Evolutionary conservation across 345 rosid genomes (phyloP).

Genomic region (Rhizophora apiculata): DNA sequence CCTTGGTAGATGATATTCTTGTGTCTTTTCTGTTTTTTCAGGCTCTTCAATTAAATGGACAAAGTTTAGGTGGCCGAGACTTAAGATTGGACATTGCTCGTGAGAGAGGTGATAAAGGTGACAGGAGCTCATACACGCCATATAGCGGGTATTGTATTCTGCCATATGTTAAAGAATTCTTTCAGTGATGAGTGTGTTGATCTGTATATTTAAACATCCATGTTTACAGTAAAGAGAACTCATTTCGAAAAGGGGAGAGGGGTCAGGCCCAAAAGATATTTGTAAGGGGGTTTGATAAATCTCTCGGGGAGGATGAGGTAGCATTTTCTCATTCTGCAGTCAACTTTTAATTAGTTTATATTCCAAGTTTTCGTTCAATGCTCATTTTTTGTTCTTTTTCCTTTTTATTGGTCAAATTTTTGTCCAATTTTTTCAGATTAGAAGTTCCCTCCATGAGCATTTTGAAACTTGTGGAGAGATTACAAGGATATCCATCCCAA

Average conservation of each 20-base stretch:
- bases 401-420: background rate
- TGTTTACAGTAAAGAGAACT: slow-evolving; percentile 44
- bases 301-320: slow-evolving; percentile 55
- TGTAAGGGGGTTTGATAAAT: slow-evolving; percentile 60
- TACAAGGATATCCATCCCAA: slow-evolving; percentile 53
- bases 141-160: slow-evolving; percentile 46
- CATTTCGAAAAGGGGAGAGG: slow-evolving; percentile 49
- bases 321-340: background rate
- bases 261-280: slow-evolving; percentile 39
- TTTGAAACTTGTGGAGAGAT: slow-evolving; percentile 75
- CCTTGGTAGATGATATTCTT: background rate
- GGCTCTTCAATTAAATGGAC: slow-evolving; percentile 65
- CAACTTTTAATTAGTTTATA: background rate
- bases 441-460: slow-evolving; percentile 45
- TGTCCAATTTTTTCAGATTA: slow-evolving; percentile 40
- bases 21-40: slow-evolving; percentile 10
- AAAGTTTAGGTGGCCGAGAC: slow-evolving; percentile 41
- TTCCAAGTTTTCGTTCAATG: background rate
- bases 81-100: slow-evolving; percentile 71
- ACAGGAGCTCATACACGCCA: slow-evolving; percentile 47
- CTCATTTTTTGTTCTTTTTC: background rate
- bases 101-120: slow-evolving; percentile 54
- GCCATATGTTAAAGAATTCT: background rate
- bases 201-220: background rate
- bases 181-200: background rate